Base-by-base conservation (phyloP, 1,284 basidiomycete species). In the Heterobasidion occidentale region DNA sequence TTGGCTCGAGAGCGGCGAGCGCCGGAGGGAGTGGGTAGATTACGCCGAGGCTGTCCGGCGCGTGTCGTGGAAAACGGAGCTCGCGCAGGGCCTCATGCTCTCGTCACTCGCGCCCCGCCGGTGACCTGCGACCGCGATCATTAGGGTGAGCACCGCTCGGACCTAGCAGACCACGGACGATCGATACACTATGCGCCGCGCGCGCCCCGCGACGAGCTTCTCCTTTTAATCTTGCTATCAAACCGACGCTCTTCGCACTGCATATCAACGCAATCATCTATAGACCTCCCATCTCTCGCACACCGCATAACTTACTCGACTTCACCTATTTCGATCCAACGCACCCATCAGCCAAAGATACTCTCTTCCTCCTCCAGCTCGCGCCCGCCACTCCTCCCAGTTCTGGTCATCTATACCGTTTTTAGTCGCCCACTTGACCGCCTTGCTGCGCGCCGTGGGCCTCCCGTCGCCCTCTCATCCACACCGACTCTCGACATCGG, bases 11-110 rank as follows among this genome's bases (percentile, higher is more conserved):
- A 74, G 79, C 64, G 76, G 82, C 61, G 88, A 92, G 73, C 80
- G 89, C 59, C 75, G 75, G 67, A 74, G 89, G 64, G 89, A 92
- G 73, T 91, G 88, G 88, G 88, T 92, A 64, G 88, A 90, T 70
- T 91, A 84, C 64, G 78, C 83, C 53, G 90, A 91, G 72, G 89
- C 90, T 17, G 71, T 83, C 61, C 72, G 76, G 64, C 75, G 90
- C 62, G 68, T 92, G 51, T 77, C 83, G 59, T 92, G 90, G 90
- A 92, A 92, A 67, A 71, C 78, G 11, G 90, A 92, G 72, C 77
- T 92, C 53, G 80, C 81, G 17, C 85, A 89, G 68, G 90, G 82
- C 52, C 73, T 89, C 56, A 75, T 77, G 65, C 74, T 86, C 46
- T 89, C 83, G 46, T 81, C 87, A 17, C 72, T 90, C 58, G 86